Base-by-base conservation (phyloP, 148 eudicot species). In the Diospyros lotus region DNA sequence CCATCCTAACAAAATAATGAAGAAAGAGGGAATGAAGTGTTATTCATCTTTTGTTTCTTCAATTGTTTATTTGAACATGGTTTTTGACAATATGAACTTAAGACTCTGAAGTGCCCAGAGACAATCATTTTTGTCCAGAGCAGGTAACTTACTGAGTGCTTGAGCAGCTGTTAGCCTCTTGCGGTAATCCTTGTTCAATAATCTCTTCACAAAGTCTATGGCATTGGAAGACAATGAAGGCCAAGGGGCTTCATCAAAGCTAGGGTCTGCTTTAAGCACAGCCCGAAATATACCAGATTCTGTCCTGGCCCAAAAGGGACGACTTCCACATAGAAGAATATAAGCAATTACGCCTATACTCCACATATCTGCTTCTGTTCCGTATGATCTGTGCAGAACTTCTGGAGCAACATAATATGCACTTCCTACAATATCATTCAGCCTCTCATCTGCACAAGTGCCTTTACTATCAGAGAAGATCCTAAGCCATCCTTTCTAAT, bases 331-430 rank as follows among this genome's bases (percentile, higher is more conserved):
- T 10, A 94, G 83, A 83, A 94, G 92, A 81, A 94, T 94, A 79
- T 91, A 94, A 59, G 95, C 98, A 84, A 94, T 94, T n/a, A 94
- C 98, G 51, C 98, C 98, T 41, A 94, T 89, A 80, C 98, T 94
- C 98, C 98, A 91, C 98, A 94, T 94, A 75, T 94, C 98, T 43
- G 97, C 98, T 79, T 94, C 98, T 14, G 98, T 92, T 70, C 98
- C 98, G 73, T 94, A 94, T 18, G 97, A 90, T 83, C 98, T 84
- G 59, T 94, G 98, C 78, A 94, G 85, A 79, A 94, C 98, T 78
- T 94, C 98, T 64, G 98, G 98, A 66, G 98, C 98, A 70, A 94
- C 98, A 69, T 94, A 94, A 73, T 91, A 94, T 73, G 98, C 98
- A 84, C 98, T 94, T 80, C 98, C 98, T 3, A 94, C 98, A 63